A percentile compares a stretch with the other conserved stretches of the same genome.
These are phyloP conservation scores for Teunomyces atbi DNA, from an alignment of 805 yeast species.

Conservation along the genomic window DNA sequence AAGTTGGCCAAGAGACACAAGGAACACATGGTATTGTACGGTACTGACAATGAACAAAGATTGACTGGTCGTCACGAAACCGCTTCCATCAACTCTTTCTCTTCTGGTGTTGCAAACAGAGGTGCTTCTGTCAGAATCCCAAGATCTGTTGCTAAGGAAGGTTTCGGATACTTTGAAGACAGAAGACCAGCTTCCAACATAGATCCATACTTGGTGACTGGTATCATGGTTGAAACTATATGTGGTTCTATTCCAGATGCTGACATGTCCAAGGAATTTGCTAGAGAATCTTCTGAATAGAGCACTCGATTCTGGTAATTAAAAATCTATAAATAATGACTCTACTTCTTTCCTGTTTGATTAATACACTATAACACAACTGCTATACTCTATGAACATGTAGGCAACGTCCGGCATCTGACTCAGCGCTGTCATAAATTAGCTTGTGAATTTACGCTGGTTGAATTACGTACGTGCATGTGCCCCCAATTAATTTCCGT, in stretches of 20 bases:
- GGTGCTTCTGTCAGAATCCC: conserved; percentile 99
- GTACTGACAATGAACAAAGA: conserved; percentile 93
- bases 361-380: neutral
- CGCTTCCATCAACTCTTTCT: conserved; percentile 86
- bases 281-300: conserved; percentile 58
- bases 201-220: conserved; percentile 98
- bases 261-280: conserved; percentile 87
- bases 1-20: conserved; percentile 93
- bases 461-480: neutral
- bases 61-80: conserved; percentile 99
- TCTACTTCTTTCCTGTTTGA: conserved; percentile 1
- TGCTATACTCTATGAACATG: too few relatives aligned
- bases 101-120: conserved; percentile 99
- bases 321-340: conserved; percentile 3
- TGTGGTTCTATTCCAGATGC: conserved; percentile 94
- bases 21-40: conserved; percentile 94
- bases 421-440: too few relatives aligned
- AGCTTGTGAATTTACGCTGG: too few relatives aligned
- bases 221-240: conserved; percentile 96
- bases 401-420: too few relatives aligned
- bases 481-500: neutral
- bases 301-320: conserved; percentile 2
- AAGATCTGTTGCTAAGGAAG: conserved; percentile 97
- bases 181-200: conserved; percentile 99
- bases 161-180: conserved; percentile 98